phyloP scores from a whole-genome alignment of 371 early-diverging fungal genomes.

The Rhizopus sp. region DNA sequence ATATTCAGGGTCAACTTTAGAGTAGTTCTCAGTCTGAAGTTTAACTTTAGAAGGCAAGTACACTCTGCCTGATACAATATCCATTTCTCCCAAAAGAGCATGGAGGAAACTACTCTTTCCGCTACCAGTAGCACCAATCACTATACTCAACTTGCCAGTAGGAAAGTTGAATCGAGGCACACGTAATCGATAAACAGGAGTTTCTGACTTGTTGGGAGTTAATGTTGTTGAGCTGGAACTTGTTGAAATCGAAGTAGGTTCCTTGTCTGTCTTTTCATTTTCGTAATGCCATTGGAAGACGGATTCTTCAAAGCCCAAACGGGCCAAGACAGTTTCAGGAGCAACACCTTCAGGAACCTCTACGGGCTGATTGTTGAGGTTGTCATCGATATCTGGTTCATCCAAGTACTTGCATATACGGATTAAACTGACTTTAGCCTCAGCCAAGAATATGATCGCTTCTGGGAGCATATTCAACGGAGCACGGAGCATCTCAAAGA shows the following conservation, averaged over 20 bases:
- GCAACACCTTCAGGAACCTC: constrained; percentile 17
- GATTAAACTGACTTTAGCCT: constrained; percentile 53
- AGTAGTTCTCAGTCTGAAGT: constrained; percentile 6
- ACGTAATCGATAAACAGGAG: constrained; percentile 19
- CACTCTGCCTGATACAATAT: constrained; percentile 50
- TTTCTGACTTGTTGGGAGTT: constrained; percentile 10
- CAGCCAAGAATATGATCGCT: constrained; percentile 28
- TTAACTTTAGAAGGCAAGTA: constrained; percentile 29
- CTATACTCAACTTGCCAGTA: constrained; percentile 55
- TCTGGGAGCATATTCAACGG: constrained; percentile 57
- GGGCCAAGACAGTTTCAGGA: constrained; percentile 23
- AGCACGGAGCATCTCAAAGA: constrained; percentile 57
- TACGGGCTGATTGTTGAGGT: constrained; percentile 19
- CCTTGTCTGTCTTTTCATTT: background rate
- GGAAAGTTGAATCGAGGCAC: constrained; percentile 58
- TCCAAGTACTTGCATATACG: constrained; percentile 58
- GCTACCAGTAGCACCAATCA: constrained; percentile 74
- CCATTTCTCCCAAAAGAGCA: constrained; percentile 74
- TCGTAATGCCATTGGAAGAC: constrained; percentile 51
- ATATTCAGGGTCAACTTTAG: constrained; percentile 45
- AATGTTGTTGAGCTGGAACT: constrained; percentile 15
- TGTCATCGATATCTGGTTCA: constrained; percentile 50
- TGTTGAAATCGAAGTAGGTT: background rate
- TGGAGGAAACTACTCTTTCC: constrained; percentile 70
- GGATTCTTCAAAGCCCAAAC: constrained; percentile 52